Evolutionary conservation across 331 rosid genomes (phyloP), one percentile per base, ranked within the genome.

Genomic region (Stylosanthes scabra): DNA sequence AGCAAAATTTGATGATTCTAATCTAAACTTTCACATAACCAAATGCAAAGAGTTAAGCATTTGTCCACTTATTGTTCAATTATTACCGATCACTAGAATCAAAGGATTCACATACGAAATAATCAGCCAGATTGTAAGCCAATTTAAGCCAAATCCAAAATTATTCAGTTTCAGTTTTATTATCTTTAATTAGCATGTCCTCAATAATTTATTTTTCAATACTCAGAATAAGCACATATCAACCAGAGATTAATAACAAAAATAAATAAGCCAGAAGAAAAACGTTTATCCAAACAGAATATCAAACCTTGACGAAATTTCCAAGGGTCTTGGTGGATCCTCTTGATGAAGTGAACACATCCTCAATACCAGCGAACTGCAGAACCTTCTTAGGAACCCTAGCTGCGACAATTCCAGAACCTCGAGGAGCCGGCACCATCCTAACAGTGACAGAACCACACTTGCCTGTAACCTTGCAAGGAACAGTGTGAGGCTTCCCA

Each of bases 241-340:
- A 52, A 58, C 8, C 3, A 2, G 6, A 64, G 42, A 1, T 1
- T 10, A 8, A 5, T 6, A 0, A 0, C 2, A 31, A 7, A 10
- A 87, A 12, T 3, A 28, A 11, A 50, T 11, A 11, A 13, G 39
- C 1, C 37, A 4, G 7, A 40, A 0, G 8, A 1, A 2, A 2
- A 51, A 0, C 39, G 47, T 2, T 20, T 0, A 39, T 13, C 9
- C 11, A 2, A 0, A 0, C 3, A 6, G 59, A 10, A 40, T 4
- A 3, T 7, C 67, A 76, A 63, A 91, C 96, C 96, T 91, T 91
- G 8, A 91, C 96, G 25, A 89, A 91, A 66, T 91, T 91, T 2
- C 97, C 91, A 0, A 89, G 96, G 1, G 97, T 91, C 75, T 87
- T 91, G 25, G 97, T 91, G 7, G 93, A 91, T 0, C 97, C 97